Percentiles rank a stretch among this genome's conserved stretches.
Evolutionary conservation across 495 filamentous ascomycete genomes (phyloP).

Genomic region (Bombardia bombarda): DNA sequence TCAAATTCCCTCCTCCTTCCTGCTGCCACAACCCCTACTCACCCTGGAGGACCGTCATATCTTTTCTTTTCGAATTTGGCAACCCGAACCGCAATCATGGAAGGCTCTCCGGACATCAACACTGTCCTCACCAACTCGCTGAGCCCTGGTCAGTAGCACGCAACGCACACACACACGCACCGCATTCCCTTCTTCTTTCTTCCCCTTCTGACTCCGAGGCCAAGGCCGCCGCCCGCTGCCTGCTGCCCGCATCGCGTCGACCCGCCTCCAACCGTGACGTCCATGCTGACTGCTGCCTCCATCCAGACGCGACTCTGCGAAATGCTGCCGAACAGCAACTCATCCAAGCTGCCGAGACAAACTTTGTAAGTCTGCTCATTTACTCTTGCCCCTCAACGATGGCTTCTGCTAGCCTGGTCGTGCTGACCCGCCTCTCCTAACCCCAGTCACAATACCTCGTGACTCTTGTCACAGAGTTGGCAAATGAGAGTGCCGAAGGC

Average conservation of each 20-base stretch:
- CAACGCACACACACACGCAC: conserved; percentile 11
- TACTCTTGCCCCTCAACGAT: neutral
- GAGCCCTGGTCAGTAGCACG: conserved; percentile 77
- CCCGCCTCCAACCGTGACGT: conserved; percentile 7
- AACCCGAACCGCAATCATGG: conserved; percentile 31
- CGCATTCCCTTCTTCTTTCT: neutral
- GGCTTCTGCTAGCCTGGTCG: neutral
- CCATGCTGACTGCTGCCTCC: conserved; percentile 11
- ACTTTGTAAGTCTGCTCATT: conserved; percentile 67
- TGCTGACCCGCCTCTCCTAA: conserved; percentile 3
- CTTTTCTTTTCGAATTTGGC: conserved; percentile 8
- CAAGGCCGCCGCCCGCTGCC: conserved; percentile 3
- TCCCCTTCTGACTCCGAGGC: conserved; percentile 4
- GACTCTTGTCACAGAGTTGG: conserved; percentile 84
- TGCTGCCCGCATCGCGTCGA: conserved; percentile 11
- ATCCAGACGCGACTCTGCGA: conserved; percentile 76
- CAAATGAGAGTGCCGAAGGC: conserved; percentile 75
- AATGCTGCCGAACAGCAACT: conserved; percentile 91
- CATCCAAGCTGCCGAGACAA: conserved; percentile 77
- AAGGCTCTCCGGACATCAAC: conserved; percentile 44
- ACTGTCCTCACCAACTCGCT: conserved; percentile 83
- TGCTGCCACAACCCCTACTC: conserved; percentile 15
- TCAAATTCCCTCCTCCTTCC: conserved; percentile 17
- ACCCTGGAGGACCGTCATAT: conserved; percentile 7
- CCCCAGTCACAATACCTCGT: conserved; percentile 76